phyloP scores from a whole-genome alignment of 2,329 filamentous ascomycete genomes.

The Aspergillus floridensis region DNA sequence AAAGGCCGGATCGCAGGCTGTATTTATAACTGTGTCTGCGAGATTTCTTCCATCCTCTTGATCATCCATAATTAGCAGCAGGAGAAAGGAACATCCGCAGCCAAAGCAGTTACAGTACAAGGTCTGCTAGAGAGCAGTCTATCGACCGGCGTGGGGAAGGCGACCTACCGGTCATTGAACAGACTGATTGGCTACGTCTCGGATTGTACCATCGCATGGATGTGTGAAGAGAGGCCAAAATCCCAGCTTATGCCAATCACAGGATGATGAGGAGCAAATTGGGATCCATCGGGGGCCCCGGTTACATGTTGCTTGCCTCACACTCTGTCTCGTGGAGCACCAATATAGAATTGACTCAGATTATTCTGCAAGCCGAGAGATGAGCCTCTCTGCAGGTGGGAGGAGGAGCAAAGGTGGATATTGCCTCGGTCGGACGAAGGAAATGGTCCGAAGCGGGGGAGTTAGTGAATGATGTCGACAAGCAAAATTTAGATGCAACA shows the following conservation, averaged over 20 bases:
- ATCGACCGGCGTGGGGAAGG: no score
- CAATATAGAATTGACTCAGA: neutral
- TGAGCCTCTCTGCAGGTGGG: neutral
- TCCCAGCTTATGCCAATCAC: neutral
- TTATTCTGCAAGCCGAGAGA: neutral
- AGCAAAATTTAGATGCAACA: neutral
- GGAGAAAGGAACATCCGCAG: neutral
- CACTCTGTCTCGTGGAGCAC: neutral
- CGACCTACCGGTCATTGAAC: no score
- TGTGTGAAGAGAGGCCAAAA: neutral
- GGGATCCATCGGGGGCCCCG: neutral
- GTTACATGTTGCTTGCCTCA: neutral
- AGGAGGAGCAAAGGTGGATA: neutral
- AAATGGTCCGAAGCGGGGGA: neutral
- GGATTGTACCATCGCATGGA: constrained; percentile 3
- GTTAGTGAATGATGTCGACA: neutral
- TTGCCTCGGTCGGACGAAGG: neutral
- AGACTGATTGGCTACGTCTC: constrained; percentile 6
- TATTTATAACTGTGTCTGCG: constrained; percentile 5
- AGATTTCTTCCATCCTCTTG: neutral
- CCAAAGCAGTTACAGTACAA: neutral
- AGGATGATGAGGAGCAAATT: neutral
- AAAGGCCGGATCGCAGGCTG: neutral
- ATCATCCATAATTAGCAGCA: neutral
- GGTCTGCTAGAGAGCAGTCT: no score